Base-by-base conservation (phyloP, 1,139 yeast species). In the Lodderomyces metapsilosis region DNA sequence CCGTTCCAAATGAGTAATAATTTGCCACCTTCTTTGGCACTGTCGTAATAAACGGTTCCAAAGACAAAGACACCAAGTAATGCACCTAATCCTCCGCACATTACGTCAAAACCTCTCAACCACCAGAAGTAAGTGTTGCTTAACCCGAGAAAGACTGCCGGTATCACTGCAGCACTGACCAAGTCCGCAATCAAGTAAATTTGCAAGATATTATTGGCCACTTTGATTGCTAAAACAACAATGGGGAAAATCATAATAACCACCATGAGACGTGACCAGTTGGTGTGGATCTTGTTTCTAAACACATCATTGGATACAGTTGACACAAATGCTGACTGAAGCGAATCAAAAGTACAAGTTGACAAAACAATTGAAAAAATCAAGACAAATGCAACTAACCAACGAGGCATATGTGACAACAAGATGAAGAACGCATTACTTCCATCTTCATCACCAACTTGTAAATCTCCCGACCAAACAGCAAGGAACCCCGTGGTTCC, bases 161-260 rank as follows among this genome's bases (percentile, higher is more conserved):
- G 98, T 35, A 91, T 83, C 24, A 89, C 82, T 9, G 95, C 84
- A 9, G 95, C 80, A 15, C 96, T 85, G 24, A 91, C 81, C 59
- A 91, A 72, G 63, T 91, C 98, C 3, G 95, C 95, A 67, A 91
- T 89, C 58, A 91, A 76, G 62, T 85, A 91, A 54, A 91, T 87
- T 60, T 86, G 91, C 52, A 91, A 71, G 43, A 91, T 85, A 57
- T 87, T 83, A 44, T 88, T 78, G 2, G 96, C 95, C 25, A 80
- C 84, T 56, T 82, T 77, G 34, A 87, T 66, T 1, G 96, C 96
- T 48, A 89, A 86, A 20, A 88, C 89, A 40, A 89, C 79, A 27
- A 85, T 82, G 10, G 97, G 98, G 21, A 85, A 78, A 79, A 89
- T 87, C 43, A 88, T 77, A 4, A 86, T 40, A 23, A 86, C 74